A percentile compares a stretch with the other conserved stretches of the same genome.
phyloP scores from a whole-genome alignment of 2,329 filamentous ascomycete genomes.

The Ambrosiella cleistominuta region DNA sequence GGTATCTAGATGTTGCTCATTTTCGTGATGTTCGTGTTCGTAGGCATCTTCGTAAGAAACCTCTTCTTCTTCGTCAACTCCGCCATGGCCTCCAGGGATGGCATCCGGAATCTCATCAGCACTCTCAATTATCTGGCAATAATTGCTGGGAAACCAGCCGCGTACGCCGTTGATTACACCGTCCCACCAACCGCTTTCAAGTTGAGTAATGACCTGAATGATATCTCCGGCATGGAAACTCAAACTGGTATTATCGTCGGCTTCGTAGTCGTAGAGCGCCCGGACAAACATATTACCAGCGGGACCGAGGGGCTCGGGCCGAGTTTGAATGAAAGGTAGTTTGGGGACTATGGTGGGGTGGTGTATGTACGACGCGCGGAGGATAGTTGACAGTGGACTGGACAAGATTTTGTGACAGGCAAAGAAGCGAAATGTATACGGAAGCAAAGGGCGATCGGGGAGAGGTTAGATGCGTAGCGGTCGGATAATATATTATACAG shows the following conservation, averaged over 20 bases:
- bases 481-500: no score
- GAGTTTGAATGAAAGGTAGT: background rate
- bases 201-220: constrained; percentile 94
- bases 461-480: no score
- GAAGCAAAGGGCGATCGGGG: no score
- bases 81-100: constrained; percentile 31
- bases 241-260: constrained; percentile 88
- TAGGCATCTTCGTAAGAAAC: background rate
- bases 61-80: constrained; percentile 4
- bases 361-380: background rate
- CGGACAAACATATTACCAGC: constrained; percentile 72
- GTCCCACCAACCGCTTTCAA: constrained; percentile 99
- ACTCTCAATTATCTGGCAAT: constrained; percentile 72
- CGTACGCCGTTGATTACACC: constrained; percentile 91
- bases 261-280: constrained; percentile 93
- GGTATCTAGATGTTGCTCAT: constrained; percentile 52
- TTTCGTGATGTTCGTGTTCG: constrained; percentile 40
- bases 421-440: no score
- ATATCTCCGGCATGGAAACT: constrained; percentile 95
- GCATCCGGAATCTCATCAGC: constrained; percentile 54
- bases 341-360: background rate
- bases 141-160: constrained; percentile 99
- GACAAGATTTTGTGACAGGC: no score
- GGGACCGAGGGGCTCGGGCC: constrained; percentile 20
- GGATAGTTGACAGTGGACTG: no score